phyloP scores from a whole-genome alignment of 2,329 filamentous ascomycete species.

The Fusarium tupiense region DNA sequence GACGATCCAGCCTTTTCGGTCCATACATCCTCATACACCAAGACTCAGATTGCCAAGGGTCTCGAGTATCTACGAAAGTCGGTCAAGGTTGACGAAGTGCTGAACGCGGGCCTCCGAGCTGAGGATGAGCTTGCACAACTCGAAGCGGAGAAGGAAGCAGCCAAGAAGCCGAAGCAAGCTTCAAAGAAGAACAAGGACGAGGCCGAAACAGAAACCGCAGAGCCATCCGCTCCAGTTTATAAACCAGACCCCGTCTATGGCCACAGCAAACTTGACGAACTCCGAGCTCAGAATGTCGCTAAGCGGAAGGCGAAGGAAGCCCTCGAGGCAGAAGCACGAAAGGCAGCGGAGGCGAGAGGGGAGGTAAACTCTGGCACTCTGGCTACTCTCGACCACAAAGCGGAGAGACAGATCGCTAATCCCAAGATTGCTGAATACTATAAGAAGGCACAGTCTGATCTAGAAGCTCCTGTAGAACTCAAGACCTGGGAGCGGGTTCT shows the following conservation, averaged over 20 bases:
- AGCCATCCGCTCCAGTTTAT: slow-evolving; percentile 31
- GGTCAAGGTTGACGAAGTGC: slow-evolving; percentile 67
- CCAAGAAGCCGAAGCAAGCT: slow-evolving; percentile 31
- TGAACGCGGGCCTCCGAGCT: slow-evolving; percentile 68
- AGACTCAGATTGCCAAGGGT: slow-evolving; percentile 55
- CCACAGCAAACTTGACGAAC: slow-evolving; percentile 64
- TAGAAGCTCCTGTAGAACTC: slow-evolving; percentile 63
- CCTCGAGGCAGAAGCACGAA: slow-evolving; percentile 54
- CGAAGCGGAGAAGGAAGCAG: slow-evolving; percentile 52
- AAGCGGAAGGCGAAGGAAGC: slow-evolving; percentile 59
- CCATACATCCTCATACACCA: slow-evolving; percentile 58
- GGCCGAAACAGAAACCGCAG: not conserved
- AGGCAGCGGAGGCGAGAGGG: slow-evolving; percentile 54
- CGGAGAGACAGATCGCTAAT: slow-evolving; percentile 52
- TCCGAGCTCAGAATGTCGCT: slow-evolving; percentile 63
- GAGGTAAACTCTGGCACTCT: slow-evolving; percentile 52
- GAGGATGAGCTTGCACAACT: slow-evolving; percentile 69
- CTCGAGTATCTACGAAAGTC: slow-evolving; percentile 65
- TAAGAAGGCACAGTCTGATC: slow-evolving; percentile 59
- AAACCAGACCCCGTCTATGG: slow-evolving; percentile 65
- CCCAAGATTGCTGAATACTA: slow-evolving; percentile 52
- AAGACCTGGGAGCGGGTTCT: slow-evolving; percentile 61
- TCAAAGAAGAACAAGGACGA: slow-evolving; percentile 39
- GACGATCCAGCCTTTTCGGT: slow-evolving; percentile 63
- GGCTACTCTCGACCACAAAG: slow-evolving; percentile 50